These are phyloP conservation scores for Melampsora medusae DNA, from an alignment of 1,284 basidiomycete species.

Conservation along the genomic window DNA sequence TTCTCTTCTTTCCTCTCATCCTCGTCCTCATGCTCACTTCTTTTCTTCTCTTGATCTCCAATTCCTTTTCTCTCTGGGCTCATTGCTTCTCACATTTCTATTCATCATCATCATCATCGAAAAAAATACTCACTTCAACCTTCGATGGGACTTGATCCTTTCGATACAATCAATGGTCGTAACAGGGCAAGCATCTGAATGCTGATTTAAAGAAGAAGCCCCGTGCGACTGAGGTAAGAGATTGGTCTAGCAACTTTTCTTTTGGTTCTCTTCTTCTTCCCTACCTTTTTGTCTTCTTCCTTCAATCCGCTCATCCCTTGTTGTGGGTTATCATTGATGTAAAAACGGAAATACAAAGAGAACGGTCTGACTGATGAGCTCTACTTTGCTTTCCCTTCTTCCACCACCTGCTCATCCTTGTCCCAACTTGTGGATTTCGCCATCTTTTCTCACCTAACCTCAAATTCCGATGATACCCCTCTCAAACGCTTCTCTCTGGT, in stretches of 20 bases:
- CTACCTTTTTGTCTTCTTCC: not conserved
- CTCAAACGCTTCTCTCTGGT: no score
- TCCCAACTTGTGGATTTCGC: not conserved
- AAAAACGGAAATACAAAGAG: no score
- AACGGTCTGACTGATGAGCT: no score
- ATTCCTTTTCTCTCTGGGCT: not conserved
- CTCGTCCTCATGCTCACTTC: not conserved
- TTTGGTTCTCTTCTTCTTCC: not conserved
- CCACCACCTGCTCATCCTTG: not conserved
- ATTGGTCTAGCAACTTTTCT: not conserved
- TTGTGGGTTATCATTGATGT: no score
- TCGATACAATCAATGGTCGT: conserved; percentile 3
- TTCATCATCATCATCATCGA: conserved; percentile 7
- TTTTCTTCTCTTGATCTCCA: not conserved
- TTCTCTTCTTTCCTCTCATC: no score
- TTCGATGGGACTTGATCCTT: not conserved
- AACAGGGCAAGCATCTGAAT: conserved; percentile 49
- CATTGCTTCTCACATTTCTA: conserved; percentile 8
- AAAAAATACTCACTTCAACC: not conserved
- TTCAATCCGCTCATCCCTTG: not conserved
- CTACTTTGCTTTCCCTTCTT: not conserved
- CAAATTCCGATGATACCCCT: conserved; percentile 9
- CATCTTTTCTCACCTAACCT: not conserved
- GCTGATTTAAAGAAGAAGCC: conserved; percentile 51
- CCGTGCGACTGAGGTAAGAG: conserved; percentile 53